phyloP scores from a whole-genome alignment of 164 flowering plant species.

The Kalanchoe fedtschenkoi region DNA sequence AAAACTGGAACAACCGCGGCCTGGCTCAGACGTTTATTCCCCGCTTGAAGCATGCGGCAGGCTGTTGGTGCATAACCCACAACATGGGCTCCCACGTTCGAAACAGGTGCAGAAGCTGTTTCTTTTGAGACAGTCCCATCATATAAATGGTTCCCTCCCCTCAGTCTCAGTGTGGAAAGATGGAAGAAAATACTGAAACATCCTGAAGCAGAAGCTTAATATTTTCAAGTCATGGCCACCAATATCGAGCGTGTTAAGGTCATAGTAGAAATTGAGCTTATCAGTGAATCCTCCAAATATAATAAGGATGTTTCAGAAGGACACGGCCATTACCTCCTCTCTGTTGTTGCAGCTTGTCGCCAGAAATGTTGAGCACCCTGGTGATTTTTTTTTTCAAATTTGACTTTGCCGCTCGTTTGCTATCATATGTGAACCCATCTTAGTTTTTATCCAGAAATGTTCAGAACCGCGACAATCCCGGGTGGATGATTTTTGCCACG shows the following conservation, averaged over 20 bases:
- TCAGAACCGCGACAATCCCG: too few relatives aligned
- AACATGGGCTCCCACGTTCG: not conserved
- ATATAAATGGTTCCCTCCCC: too few relatives aligned
- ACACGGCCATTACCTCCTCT: slow-evolving; percentile 88
- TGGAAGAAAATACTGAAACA: not conserved
- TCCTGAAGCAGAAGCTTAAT: not conserved
- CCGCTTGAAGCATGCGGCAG: not conserved
- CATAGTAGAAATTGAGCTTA: slow-evolving; percentile 74
- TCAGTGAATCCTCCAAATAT: slow-evolving; percentile 95
- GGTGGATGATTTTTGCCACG: too few relatives aligned
- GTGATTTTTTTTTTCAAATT: too few relatives aligned
- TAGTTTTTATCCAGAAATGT: too few relatives aligned
- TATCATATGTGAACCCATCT: too few relatives aligned
- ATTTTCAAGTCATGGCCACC: slow-evolving; percentile 37
- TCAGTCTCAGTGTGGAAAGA: too few relatives aligned
- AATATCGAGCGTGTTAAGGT: slow-evolving; percentile 72
- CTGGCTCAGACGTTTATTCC: not conserved
- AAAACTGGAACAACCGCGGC: not conserved
- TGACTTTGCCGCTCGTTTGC: too few relatives aligned
- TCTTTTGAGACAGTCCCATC: too few relatives aligned
- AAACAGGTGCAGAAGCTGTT: too few relatives aligned
- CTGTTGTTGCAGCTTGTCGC: slow-evolving; percentile 71
- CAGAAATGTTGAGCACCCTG: slow-evolving; percentile 57
- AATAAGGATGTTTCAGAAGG: slow-evolving; percentile 68
- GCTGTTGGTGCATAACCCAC: not conserved